Conservation (phyloP, 75 land plant genomes). For the Pinus tabuliformis region DNA sequence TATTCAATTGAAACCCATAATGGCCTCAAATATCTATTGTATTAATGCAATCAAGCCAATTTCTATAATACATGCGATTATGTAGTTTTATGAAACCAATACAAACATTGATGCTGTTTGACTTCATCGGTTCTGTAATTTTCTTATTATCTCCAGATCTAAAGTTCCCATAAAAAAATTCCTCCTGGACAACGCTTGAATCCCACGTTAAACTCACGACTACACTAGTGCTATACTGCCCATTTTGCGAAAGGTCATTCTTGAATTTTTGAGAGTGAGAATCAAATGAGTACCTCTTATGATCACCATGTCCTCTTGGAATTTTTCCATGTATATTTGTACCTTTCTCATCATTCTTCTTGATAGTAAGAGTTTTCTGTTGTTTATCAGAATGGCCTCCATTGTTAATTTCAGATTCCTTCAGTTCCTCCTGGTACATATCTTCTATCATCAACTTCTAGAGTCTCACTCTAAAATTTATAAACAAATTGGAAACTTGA, state of each 20-base stretch:
- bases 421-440: constrained; percentile 90
- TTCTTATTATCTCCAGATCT: no score
- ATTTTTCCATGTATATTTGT: not conserved
- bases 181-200: no score
- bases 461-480: constrained; percentile 92
- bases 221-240: not conserved
- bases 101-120: no score
- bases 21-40: no score
- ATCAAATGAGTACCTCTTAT: not conserved
- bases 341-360: not conserved
- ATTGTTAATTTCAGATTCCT: constrained; percentile 22
- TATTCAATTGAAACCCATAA: no score
- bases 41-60: no score
- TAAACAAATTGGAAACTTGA: constrained; percentile 99
- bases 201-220: not conserved
- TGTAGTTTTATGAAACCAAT: no score
- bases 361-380: not conserved
- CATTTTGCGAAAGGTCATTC: not conserved
- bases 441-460: constrained; percentile 99
- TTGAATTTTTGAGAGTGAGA: not conserved
- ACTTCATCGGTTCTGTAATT: no score
- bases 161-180: no score
- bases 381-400: not conserved
- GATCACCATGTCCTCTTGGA: not conserved
- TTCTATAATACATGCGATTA: no score